phyloP scores from a whole-genome alignment of 2,329 filamentous ascomycete species.

The Colletotrichum cereale region DNA sequence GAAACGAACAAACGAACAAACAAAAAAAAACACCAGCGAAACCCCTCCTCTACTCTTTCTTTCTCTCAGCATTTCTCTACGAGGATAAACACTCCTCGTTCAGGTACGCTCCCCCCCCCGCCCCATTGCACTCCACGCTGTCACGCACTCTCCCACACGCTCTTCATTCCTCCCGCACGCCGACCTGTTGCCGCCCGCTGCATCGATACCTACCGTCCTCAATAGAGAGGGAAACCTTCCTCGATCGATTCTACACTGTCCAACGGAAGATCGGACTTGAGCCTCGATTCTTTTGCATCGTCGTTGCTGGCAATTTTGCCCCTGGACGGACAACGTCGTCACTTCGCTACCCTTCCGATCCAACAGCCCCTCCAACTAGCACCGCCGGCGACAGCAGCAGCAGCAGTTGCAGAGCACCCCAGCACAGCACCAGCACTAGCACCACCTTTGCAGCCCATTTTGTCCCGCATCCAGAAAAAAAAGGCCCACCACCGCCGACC shows the following conservation, averaged over 20 bases:
- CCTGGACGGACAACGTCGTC: no score
- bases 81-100: conserved; percentile 24
- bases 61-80: conserved; percentile 2
- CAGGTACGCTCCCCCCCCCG: conserved; percentile 24
- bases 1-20: conserved; percentile 22
- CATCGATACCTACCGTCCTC: conserved; percentile 9
- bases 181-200: background rate
- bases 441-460: conserved; percentile 19
- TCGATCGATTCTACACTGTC: background rate
- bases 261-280: background rate
- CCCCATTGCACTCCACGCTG: conserved; percentile 2
- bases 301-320: background rate
- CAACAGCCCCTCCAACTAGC: conserved; percentile 3
- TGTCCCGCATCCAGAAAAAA: conserved; percentile 30
- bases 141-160: conserved; percentile 14
- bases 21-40: background rate
- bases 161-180: background rate
- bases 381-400: background rate
- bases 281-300: background rate
- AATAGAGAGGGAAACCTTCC: background rate
- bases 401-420: background rate
- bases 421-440: conserved; percentile 10
- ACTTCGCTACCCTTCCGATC: background rate
- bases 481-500: conserved; percentile 38
- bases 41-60: background rate